A percentile compares a stretch with the other conserved stretches of the same genome.
Evolutionary conservation across 495 filamentous ascomycete genomes (phyloP).

Genomic region (Clohesyomyces aquaticus): DNA sequence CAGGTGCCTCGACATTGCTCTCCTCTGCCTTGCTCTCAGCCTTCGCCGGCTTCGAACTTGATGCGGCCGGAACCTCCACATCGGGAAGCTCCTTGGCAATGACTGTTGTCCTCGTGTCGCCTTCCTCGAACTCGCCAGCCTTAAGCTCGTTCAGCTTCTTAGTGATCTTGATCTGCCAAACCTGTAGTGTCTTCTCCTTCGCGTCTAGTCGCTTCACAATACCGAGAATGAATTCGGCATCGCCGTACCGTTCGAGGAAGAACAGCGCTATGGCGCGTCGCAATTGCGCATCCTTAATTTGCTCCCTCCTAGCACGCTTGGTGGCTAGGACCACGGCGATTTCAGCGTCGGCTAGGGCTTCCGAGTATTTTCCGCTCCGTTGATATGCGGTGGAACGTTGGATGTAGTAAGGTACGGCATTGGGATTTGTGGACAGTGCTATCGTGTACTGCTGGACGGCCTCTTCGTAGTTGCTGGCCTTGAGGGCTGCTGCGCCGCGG

Average conservation of each 20-base stretch:
- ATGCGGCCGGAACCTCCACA: constrained; percentile 52
- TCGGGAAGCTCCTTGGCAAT: constrained; percentile 68
- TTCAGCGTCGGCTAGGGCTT: constrained; percentile 80
- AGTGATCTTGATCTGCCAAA: constrained; percentile 65
- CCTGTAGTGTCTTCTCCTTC: constrained; percentile 64
- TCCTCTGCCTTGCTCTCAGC: constrained; percentile 30
- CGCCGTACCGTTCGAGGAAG: constrained; percentile 70
- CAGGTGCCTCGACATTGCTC: neutral
- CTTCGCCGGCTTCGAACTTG: constrained; percentile 29
- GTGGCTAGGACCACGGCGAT: constrained; percentile 69
- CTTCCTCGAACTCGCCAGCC: constrained; percentile 56
- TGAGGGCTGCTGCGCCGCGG: constrained; percentile 67
- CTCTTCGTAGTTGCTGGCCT: constrained; percentile 61
- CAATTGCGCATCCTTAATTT: constrained; percentile 79
- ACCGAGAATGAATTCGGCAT: constrained; percentile 73
- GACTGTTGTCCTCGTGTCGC: constrained; percentile 61
- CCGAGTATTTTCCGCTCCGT: constrained; percentile 59
- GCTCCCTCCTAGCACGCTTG: constrained; percentile 76
- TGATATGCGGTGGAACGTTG: constrained; percentile 84
- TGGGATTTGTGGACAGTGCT: constrained; percentile 68
- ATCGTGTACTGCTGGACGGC: constrained; percentile 76
- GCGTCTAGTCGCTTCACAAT: constrained; percentile 63
- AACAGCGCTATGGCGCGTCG: constrained; percentile 76
- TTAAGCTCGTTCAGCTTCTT: constrained; percentile 53
- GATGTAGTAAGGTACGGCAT: constrained; percentile 80